Percentiles rank a stretch among this genome's conserved stretches.
Conservation (phyloP, 495 filamentous ascomycete species). For the Hypomontagnella submonticulosa region DNA sequence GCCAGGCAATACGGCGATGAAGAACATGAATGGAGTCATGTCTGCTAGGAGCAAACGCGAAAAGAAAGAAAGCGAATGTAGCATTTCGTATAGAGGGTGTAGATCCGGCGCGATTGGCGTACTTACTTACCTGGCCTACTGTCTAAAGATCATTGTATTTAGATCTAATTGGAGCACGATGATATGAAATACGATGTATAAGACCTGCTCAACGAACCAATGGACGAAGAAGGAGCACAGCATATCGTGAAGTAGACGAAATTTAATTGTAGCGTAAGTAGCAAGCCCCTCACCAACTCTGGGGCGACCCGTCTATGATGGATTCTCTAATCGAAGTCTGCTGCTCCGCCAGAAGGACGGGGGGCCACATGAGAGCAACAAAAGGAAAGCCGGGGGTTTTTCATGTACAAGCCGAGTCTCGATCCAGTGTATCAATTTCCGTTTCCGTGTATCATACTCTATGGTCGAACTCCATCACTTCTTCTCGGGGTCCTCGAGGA, state of each 20-base stretch:
- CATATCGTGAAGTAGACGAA: slow-evolving; percentile 16
- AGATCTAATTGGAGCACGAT: slow-evolving; percentile 21
- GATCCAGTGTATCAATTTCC: slow-evolving; percentile 21
- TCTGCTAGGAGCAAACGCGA: slow-evolving; percentile 46
- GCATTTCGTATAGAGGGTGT: slow-evolving; percentile 29
- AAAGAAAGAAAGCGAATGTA: slow-evolving; percentile 10
- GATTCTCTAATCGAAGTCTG: slow-evolving; percentile 37
- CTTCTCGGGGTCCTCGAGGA: slow-evolving; percentile 74
- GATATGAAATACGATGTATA: not conserved
- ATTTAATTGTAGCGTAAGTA: slow-evolving; percentile 38
- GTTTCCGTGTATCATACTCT: slow-evolving; percentile 18
- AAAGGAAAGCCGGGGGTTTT: slow-evolving; percentile 30
- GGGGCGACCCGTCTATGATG: slow-evolving; percentile 43
- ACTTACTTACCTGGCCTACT: slow-evolving; percentile 31
- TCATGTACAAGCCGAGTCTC: slow-evolving; percentile 41
- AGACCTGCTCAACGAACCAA: not conserved
- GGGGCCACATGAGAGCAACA: slow-evolving; percentile 15
- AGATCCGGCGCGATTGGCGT: slow-evolving; percentile 35
- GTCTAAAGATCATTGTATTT: slow-evolving; percentile 17
- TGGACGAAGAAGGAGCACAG: not conserved
- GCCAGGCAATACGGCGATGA: slow-evolving; percentile 94
- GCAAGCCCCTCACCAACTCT: slow-evolving; percentile 27
- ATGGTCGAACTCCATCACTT: slow-evolving; percentile 37
- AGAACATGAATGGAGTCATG: slow-evolving; percentile 81
- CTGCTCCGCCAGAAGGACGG: slow-evolving; percentile 14